Percentiles rank a stretch among this genome's conserved stretches.
These are phyloP conservation scores for Tetrapisispora phaffii DNA, from an alignment of 805 yeast species.

Conservation along the genomic window DNA sequence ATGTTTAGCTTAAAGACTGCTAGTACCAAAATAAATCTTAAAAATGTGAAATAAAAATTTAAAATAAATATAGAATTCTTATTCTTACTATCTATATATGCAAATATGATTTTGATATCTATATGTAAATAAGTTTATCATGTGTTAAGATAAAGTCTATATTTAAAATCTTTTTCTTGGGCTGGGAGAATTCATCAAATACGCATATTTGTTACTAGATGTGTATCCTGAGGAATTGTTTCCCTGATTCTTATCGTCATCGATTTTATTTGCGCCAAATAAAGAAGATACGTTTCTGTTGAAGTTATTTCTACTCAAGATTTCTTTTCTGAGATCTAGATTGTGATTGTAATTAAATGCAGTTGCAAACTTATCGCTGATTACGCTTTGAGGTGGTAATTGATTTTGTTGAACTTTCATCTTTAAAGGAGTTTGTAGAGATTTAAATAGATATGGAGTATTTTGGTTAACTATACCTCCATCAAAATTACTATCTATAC, in stretches of 20 bases:
- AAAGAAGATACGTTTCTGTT: not conserved
- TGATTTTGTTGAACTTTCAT: slow-evolving; percentile 4
- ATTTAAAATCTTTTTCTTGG: slow-evolving; percentile 14
- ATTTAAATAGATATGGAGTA: slow-evolving; percentile 22
- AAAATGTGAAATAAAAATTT: too few species aligned
- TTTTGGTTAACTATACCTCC: not conserved
- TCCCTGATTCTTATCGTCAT: not conserved
- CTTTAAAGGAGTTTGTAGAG: slow-evolving; percentile 21
- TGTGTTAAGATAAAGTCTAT: too few species aligned
- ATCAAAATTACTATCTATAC: not conserved
- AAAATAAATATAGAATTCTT: not conserved
- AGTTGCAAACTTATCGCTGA: slow-evolving; percentile 16
- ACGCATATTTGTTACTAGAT: slow-evolving; percentile 29
- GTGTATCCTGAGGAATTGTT: slow-evolving; percentile 19
- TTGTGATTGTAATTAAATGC: slow-evolving; percentile 10
- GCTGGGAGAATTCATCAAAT: slow-evolving; percentile 28
- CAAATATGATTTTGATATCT: not conserved
- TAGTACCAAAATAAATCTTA: too few species aligned
- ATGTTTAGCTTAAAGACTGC: too few species aligned
- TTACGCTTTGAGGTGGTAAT: not conserved
- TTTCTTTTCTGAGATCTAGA: slow-evolving; percentile 9
- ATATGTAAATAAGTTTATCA: not conserved
- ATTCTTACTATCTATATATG: not conserved
- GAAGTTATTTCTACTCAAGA: not conserved
- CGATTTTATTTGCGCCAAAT: not conserved